These are phyloP conservation scores for Luffa acutangula DNA, from an alignment of 306 rosid genomes.

Conservation along the genomic window DNA sequence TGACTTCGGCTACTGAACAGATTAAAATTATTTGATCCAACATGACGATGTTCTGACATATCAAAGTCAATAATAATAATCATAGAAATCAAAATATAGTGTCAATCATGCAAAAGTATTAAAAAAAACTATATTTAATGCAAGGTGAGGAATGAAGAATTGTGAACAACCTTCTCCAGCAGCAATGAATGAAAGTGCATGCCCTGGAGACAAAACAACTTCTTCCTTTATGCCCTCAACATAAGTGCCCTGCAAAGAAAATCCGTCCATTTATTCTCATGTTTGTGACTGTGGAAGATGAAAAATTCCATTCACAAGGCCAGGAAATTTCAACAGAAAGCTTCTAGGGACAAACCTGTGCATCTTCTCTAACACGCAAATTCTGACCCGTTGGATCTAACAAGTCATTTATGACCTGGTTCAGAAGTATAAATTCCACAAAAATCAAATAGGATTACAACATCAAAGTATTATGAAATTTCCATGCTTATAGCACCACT, in stretches of 20 bases:
- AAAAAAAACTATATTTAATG: not conserved
- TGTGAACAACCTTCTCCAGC: conserved; percentile 85
- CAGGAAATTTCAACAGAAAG: conserved; percentile 2
- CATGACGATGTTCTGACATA: conserved; percentile 94
- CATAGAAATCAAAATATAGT: not conserved
- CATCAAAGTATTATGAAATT: not conserved
- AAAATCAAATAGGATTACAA: not conserved
- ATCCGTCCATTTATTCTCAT: not conserved
- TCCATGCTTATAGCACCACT: not conserved
- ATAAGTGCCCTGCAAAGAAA: conserved; percentile 79
- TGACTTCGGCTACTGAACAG: conserved; percentile 98
- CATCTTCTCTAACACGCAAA: conserved; percentile 97
- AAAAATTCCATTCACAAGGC: not conserved
- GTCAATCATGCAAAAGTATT: not conserved
- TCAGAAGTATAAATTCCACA: conserved; percentile 10
- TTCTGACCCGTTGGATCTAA: conserved; percentile 99
- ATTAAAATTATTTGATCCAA: conserved; percentile 97
- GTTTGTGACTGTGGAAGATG: not conserved
- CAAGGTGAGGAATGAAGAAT: not conserved
- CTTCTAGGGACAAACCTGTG: conserved; percentile 53
- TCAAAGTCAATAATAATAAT: not conserved
- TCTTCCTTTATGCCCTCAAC: conserved; percentile 99
- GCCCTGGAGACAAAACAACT: conserved; percentile 96
- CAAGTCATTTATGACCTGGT: conserved; percentile 97
- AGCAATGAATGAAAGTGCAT: conserved; percentile 97